Conservation (phyloP, 2,329 filamentous ascomycete species). For the Nemania serpens region DNA sequence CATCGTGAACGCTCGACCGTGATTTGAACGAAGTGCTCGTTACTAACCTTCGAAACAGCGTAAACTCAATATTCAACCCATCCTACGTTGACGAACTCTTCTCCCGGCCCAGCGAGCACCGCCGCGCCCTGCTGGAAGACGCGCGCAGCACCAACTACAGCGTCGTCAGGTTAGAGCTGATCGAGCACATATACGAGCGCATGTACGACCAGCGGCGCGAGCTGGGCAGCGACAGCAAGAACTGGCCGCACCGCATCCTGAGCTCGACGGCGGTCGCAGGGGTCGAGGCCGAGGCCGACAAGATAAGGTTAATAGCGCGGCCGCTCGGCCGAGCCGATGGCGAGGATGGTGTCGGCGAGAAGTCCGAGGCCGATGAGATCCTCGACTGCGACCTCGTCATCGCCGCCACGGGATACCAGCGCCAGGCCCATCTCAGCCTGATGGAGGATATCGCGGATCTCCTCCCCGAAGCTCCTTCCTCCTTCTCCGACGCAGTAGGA, state of each 20-base stretch:
- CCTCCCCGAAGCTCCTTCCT: slow-evolving; percentile 63
- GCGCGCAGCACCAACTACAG: slow-evolving; percentile 92
- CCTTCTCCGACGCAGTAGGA: slow-evolving; percentile 24
- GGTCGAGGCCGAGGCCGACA: slow-evolving; percentile 58
- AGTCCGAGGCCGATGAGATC: slow-evolving; percentile 59
- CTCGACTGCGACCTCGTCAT: slow-evolving; percentile 81
- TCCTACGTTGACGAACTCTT: slow-evolving; percentile 79
- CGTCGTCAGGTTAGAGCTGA: slow-evolving; percentile 86
- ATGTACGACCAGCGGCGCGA: slow-evolving; percentile 85
- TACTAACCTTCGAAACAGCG: slow-evolving; percentile 55
- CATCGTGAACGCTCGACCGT: not conserved
- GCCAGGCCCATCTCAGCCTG: slow-evolving; percentile 78
- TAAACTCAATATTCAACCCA: slow-evolving; percentile 97
- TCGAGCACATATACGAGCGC: slow-evolving; percentile 85
- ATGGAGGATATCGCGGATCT: slow-evolving; percentile 69
- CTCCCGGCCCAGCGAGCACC: slow-evolving; percentile 65
- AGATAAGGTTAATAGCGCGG: slow-evolving; percentile 64
- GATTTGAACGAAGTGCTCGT: not conserved
- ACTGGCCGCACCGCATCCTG: slow-evolving; percentile 84
- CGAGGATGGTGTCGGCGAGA: slow-evolving; percentile 29
- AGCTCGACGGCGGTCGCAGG: slow-evolving; percentile 68
- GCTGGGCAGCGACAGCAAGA: slow-evolving; percentile 67
- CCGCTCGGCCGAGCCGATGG: slow-evolving; percentile 42
- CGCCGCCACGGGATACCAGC: slow-evolving; percentile 83
- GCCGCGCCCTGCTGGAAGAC: slow-evolving; percentile 63